These are phyloP conservation scores for Lepidium sativum DNA, from an alignment of 345 rosid genomes.

Conservation along the genomic window DNA sequence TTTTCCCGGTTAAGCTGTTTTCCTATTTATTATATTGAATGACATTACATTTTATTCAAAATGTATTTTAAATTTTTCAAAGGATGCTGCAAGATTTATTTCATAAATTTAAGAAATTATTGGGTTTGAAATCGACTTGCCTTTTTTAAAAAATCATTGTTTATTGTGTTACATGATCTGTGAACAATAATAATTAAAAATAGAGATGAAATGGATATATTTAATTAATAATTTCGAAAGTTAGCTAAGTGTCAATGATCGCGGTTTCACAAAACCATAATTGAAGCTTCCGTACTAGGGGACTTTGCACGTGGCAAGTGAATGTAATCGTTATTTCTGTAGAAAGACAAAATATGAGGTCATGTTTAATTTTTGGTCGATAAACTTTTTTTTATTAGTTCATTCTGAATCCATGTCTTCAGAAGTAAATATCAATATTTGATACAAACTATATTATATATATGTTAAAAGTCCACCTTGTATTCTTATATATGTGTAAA, in stretches of 20 bases:
- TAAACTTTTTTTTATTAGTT: not conserved
- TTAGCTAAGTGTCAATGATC: slow-evolving; percentile 18
- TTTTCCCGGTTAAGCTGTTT: slow-evolving; percentile 5
- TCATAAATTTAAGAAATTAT: not conserved
- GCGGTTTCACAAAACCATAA: not conserved
- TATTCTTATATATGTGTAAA: no score
- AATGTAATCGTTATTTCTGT: not conserved
- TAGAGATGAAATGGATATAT: not conserved
- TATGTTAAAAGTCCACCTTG: not conserved
- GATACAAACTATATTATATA: not conserved
- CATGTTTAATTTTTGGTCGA: slow-evolving; percentile 18
- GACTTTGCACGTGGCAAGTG: slow-evolving; percentile 23
- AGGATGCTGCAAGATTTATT: not conserved
- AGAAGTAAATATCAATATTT: not conserved
- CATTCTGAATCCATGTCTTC: not conserved
- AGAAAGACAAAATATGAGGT: slow-evolving; percentile 9
- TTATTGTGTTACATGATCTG: slow-evolving; percentile 1
- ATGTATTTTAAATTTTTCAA: not conserved
- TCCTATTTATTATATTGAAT: slow-evolving; percentile 17
- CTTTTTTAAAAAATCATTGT: not conserved
- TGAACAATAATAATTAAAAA: not conserved
- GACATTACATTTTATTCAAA: not conserved
- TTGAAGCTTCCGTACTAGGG: slow-evolving; percentile 25
- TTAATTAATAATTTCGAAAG: slow-evolving; percentile 4
- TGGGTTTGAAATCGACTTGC: not conserved